phyloP scores from a whole-genome alignment of 208 protist genomes.

The Crithidia brevicula region DNA sequence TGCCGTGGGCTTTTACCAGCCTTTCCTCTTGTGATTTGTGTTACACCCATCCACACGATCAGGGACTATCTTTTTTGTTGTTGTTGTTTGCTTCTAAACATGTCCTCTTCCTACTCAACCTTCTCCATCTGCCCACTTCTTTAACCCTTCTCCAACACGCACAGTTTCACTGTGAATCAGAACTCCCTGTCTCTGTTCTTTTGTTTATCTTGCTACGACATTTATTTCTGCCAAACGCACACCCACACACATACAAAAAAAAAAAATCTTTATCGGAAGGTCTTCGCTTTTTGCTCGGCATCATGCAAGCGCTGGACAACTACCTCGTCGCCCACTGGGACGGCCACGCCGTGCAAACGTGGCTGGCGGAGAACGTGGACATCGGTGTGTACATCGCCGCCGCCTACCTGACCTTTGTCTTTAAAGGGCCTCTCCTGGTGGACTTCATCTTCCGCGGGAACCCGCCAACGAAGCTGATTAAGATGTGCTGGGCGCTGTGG shows the following conservation, averaged over 20 bases:
- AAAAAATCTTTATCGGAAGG: no score
- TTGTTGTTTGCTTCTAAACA: background rate
- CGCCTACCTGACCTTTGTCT: conserved; percentile 57
- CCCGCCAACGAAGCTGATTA: conserved; percentile 44
- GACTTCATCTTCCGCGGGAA: conserved; percentile 42
- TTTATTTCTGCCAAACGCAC: background rate
- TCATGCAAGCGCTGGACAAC: conserved; percentile 37
- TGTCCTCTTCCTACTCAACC: conserved; percentile 4
- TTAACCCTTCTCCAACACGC: background rate
- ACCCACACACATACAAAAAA: no score
- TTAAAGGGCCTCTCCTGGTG: conserved; percentile 31
- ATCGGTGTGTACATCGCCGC: conserved; percentile 42
- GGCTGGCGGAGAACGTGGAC: conserved; percentile 41
- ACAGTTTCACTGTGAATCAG: background rate
- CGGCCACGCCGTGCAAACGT: conserved; percentile 28
- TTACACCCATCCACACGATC: background rate
- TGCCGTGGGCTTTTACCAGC: no score
- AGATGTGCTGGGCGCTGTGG: conserved; percentile 67
- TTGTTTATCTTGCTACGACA: background rate
- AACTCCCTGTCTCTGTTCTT: no score
- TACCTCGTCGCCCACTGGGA: conserved; percentile 31
- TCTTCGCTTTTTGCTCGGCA: no score
- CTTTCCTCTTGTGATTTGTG: background rate
- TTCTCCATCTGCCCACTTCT: background rate
- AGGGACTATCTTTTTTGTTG: background rate